Evolutionary conservation across 2,329 filamentous ascomycete species (phyloP).

Genomic region (Neopestalotiopsis rosae): DNA sequence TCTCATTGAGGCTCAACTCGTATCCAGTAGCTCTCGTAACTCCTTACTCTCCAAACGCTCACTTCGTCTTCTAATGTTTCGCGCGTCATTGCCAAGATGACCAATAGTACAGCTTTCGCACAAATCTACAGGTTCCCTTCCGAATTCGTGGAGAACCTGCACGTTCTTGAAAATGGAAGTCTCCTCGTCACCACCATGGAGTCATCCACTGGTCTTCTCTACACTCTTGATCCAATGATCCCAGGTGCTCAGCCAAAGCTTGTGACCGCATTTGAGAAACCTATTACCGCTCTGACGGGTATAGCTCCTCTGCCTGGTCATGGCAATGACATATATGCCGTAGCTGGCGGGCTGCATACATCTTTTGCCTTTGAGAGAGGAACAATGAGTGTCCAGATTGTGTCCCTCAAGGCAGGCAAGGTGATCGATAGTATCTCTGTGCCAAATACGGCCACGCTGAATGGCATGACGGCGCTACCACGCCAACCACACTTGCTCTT

Average conservation of each 20-base stretch:
- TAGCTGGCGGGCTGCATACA: conserved; percentile 23
- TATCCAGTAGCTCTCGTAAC: too few species aligned
- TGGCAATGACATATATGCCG: conserved; percentile 23
- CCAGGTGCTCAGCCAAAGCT: conserved; percentile 20
- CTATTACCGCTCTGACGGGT: conserved; percentile 19
- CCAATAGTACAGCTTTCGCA: neutral
- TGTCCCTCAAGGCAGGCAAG: conserved; percentile 17
- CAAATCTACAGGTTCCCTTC: conserved; percentile 7
- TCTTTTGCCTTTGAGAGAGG: conserved; percentile 17
- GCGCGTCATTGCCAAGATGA: neutral
- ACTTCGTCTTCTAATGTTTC: too few species aligned
- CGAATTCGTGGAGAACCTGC: conserved; percentile 25
- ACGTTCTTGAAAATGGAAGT: conserved; percentile 24
- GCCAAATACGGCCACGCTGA: conserved; percentile 21
- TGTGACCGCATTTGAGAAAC: conserved; percentile 15
- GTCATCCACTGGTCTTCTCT: conserved; percentile 20
- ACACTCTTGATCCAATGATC: conserved; percentile 25
- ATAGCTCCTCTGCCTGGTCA: conserved; percentile 20
- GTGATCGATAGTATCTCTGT: conserved; percentile 25
- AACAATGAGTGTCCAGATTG: conserved; percentile 23
- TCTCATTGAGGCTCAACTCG: too few species aligned
- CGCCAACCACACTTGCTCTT: conserved; percentile 23
- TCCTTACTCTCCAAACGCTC: too few species aligned
- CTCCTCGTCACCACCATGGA: conserved; percentile 26
- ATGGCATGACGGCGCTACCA: conserved; percentile 27